Percentiles rank a stretch among this genome's conserved stretches.
phyloP scores from a whole-genome alignment of 805 yeast species.

The Cyberlindnera samutprakarnensis region DNA sequence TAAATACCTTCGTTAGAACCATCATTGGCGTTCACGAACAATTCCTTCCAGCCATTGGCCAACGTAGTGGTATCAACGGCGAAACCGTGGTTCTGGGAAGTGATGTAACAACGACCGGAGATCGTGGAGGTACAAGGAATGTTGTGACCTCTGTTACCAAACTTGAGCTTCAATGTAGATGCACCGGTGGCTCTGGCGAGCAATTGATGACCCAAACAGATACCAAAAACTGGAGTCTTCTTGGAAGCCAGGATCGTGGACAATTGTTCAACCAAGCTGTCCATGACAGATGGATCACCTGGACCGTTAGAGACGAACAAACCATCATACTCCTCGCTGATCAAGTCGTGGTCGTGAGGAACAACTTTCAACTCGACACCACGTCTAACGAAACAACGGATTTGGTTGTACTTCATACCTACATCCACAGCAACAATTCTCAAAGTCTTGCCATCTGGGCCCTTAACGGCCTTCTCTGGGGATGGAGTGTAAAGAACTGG shows the following conservation, averaged over 20 bases:
- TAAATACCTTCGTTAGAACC: constrained; percentile 98
- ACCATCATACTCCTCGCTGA: constrained; percentile 84
- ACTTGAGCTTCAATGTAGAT: constrained; percentile 81
- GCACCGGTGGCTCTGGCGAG: constrained; percentile 96
- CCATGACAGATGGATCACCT: constrained; percentile 93
- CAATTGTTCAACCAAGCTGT: constrained; percentile 56
- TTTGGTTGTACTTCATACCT: constrained; percentile 97
- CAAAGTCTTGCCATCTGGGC: constrained; percentile 68
- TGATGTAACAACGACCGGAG: constrained; percentile 95
- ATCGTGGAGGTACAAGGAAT: constrained; percentile 88
- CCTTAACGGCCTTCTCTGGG: constrained; percentile 40
- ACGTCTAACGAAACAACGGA: constrained; percentile 90
- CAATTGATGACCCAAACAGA: constrained; percentile 97
- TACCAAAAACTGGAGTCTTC: constrained; percentile 91
- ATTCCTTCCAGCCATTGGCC: constrained; percentile 79
- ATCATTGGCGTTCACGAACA: constrained; percentile 93
- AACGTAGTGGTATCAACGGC: constrained; percentile 86
- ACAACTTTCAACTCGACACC: constrained; percentile 96
- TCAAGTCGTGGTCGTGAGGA: constrained; percentile 89
- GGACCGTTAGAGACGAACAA: constrained; percentile 97
- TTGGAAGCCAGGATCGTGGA: constrained; percentile 49
- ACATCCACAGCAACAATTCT: constrained; percentile 90
- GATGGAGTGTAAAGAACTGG: constrained; percentile 76
- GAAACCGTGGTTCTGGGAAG: constrained; percentile 98
- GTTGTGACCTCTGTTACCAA: constrained; percentile 99